Conservation (phyloP, 202 grass and related monocot species). For the Panicum hallii region DNA sequence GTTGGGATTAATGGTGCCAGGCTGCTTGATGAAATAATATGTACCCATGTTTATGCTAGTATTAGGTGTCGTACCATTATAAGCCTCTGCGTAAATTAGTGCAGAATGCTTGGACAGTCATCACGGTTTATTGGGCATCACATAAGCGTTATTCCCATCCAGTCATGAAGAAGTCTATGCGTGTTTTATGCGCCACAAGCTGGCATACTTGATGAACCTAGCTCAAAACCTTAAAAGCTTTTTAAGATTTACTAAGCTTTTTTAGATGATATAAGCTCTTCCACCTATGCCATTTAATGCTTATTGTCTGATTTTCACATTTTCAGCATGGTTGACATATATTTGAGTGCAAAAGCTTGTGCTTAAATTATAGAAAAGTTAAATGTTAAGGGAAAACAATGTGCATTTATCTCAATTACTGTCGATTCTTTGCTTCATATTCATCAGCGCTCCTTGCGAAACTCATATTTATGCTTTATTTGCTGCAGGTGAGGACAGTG, state of each 20-base stretch:
- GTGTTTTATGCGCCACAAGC: background rate
- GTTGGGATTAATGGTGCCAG: background rate
- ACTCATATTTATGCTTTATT: conserved; percentile 2
- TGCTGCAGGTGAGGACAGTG: conserved; percentile 77
- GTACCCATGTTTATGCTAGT: background rate
- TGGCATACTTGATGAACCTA: background rate
- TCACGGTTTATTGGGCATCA: background rate
- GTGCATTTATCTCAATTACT: background rate
- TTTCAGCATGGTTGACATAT: background rate
- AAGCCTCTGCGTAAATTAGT: background rate
- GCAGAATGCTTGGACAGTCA: background rate
- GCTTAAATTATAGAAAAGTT: background rate
- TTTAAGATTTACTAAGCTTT: background rate
- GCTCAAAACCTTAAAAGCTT: background rate
- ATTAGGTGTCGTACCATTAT: background rate
- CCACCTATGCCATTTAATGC: background rate
- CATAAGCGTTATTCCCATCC: background rate
- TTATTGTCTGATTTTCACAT: background rate
- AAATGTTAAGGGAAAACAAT: background rate
- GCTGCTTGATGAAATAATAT: background rate
- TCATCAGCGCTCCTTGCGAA: background rate
- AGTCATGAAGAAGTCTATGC: background rate
- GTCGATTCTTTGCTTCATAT: background rate
- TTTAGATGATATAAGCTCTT: background rate
- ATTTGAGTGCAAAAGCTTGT: background rate